These are phyloP conservation scores for Suillus paluster DNA, from an alignment of 768 basidiomycete genomes.

Conservation along the genomic window DNA sequence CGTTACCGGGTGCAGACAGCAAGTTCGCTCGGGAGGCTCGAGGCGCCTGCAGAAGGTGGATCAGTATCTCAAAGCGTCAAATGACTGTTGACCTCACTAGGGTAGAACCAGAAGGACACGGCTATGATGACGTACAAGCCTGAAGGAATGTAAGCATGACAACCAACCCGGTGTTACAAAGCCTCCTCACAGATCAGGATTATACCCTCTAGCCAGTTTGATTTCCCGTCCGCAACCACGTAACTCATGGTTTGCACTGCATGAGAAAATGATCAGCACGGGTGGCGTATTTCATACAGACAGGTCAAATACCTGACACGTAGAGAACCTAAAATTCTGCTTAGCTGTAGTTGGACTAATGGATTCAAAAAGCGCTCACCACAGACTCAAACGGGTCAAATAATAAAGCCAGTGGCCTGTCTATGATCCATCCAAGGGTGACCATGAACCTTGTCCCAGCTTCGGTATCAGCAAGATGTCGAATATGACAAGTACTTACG, in stretches of 20 bases:
- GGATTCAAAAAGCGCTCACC: conserved; percentile 37
- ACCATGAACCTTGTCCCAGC: conserved; percentile 61
- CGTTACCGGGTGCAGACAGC: conserved; percentile 13
- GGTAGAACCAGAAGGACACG: conserved; percentile 69
- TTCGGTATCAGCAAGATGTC: not conserved
- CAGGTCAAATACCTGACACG: conserved; percentile 36
- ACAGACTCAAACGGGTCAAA: conserved; percentile 92
- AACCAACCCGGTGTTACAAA: not conserved
- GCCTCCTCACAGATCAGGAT: conserved; percentile 64
- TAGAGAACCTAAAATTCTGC: conserved; percentile 36
- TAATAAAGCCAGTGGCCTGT: conserved; percentile 77
- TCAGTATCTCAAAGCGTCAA: not conserved
- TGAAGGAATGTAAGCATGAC: conserved; percentile 28
- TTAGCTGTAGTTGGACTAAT: conserved; percentile 13
- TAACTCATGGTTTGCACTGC: conserved; percentile 84
- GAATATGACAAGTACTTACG: conserved; percentile 47
- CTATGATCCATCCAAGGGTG: conserved; percentile 78
- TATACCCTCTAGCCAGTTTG: conserved; percentile 84
- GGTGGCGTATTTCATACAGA: conserved; percentile 28
- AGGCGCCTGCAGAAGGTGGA: not conserved
- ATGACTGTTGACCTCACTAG: conserved; percentile 26
- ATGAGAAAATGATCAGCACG: conserved; percentile 11
- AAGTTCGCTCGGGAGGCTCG: conserved; percentile 24
- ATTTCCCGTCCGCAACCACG: conserved; percentile 79
- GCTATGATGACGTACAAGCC: conserved; percentile 75